Base-by-base conservation (phyloP, 495 filamentous ascomycete species). In the Xylaria intraflava region DNA sequence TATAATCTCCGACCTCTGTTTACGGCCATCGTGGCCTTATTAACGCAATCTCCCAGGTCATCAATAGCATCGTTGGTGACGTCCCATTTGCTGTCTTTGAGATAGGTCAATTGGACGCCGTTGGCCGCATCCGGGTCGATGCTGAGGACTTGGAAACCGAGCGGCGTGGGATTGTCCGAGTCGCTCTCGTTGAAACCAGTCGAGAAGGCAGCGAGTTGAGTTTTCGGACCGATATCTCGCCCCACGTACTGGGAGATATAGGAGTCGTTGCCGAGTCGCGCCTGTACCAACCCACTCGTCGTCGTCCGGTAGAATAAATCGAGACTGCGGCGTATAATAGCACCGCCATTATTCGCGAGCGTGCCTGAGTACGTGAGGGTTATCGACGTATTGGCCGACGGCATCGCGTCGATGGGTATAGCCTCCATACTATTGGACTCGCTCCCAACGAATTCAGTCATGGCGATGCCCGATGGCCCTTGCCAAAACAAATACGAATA, bases 81-180 rank as follows among this genome's bases (percentile, higher is more conserved):
- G 1, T 56, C 57, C 64, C 61, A 66, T 3, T 12, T 33, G 9
- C 11, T 29, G 6, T 49, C 59, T 24, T 57, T 49, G n/a, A 58
- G 53, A 33, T 64, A 64, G 2, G 64, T 64, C 30, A 64, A 17
- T 23, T 60, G 58, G n/a, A 66, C 60, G 4, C 61, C 64, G 26
- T 62, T 59, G 26, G 38, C 30, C 2, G 46, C 46, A 1, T 52
- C 54, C 1, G 64, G 64, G 19, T 66, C 64, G 23, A 58, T 56
- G 23, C 61, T 64, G 6, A 66, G 51, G 3, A 66, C 59, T 26
- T 66, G 64, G 51, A 66, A 64, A n/a, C 64, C 61, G 3, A 64
- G 33, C 12, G 58, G 58, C 2, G 60, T 55, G 27, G 53, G 30
- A 53, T 57, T 62, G 43, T 46, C 23, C 36, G 56, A 41, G 20